Evolutionary conservation across 805 yeast genomes (phyloP).

Genomic region (Barnettozyma pratensis): DNA sequence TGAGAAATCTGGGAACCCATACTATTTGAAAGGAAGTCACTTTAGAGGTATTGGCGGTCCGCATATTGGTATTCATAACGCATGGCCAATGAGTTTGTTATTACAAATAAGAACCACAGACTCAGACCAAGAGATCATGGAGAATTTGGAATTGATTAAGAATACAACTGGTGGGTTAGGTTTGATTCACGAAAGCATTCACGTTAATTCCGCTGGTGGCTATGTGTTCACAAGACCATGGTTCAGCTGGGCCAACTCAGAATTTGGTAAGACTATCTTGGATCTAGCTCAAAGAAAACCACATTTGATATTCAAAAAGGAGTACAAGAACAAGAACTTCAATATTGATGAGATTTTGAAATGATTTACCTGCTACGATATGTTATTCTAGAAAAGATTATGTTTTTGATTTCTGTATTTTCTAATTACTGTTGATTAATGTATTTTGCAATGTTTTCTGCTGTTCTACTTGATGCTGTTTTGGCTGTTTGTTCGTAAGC

Average conservation of each 20-base stretch:
- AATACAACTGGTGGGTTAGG: constrained; percentile 70
- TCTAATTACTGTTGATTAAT: constrained; percentile 34
- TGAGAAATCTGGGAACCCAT: constrained; percentile 70
- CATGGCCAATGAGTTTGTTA: constrained; percentile 90
- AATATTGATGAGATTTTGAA: constrained; percentile 4
- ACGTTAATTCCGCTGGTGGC: constrained; percentile 50
- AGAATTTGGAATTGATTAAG: constrained; percentile 45
- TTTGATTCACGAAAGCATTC: constrained; percentile 75
- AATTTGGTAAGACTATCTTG: constrained; percentile 82
- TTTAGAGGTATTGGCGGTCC: constrained; percentile 90
- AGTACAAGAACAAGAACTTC: constrained; percentile 18
- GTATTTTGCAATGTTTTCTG: constrained; percentile 67
- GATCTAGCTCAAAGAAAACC: constrained; percentile 73
- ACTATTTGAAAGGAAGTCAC: constrained; percentile 53
- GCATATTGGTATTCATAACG: constrained; percentile 72
- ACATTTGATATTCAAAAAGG: constrained; percentile 54
- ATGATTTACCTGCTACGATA: too few relatives aligned
- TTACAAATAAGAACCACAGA: constrained; percentile 69
- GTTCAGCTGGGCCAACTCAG: constrained; percentile 95
- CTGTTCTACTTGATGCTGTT: constrained; percentile 58
- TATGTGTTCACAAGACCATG: constrained; percentile 69
- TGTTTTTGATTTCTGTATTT: too few relatives aligned
- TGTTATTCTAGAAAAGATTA: too few relatives aligned
- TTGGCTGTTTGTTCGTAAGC: constrained; percentile 65
- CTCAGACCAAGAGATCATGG: constrained; percentile 61